A percentile compares a stretch with the other conserved stretches of the same genome.
These are phyloP conservation scores for Lactifluus subvellereus DNA, from an alignment of 768 basidiomycete species.

Conservation along the genomic window DNA sequence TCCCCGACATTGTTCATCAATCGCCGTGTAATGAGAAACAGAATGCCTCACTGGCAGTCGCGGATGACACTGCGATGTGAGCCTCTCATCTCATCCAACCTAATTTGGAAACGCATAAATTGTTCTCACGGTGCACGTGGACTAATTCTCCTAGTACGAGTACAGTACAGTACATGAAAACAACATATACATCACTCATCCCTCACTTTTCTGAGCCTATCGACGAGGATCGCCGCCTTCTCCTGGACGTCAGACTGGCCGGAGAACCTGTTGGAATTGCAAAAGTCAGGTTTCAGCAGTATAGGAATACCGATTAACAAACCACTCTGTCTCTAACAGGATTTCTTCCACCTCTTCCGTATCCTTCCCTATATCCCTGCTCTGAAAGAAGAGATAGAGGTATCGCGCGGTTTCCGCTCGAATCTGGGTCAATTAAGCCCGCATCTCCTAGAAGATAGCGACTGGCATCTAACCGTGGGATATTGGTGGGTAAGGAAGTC, in stretches of 20 bases:
- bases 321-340: constrained; percentile 82
- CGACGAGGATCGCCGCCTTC: constrained; percentile 17
- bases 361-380: constrained; percentile 57
- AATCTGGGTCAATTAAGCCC: constrained; percentile 42
- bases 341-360: constrained; percentile 63
- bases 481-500: constrained; percentile 73
- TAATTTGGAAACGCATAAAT: constrained; percentile 5
- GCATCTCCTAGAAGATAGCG: constrained; percentile 15
- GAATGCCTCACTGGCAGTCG: neutral
- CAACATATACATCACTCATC: neutral
- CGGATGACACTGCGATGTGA: no score
- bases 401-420: constrained; percentile 78
- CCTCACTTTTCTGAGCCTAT: constrained; percentile 1
- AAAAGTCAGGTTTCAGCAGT: neutral
- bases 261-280: constrained; percentile 14
- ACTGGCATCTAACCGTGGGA: constrained; percentile 57
- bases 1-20: constrained; percentile 16
- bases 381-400: constrained; percentile 71
- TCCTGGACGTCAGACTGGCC: constrained; percentile 14
- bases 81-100: neutral
- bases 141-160: no score
- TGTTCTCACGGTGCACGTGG: constrained; percentile 16
- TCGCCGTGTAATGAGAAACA: neutral
- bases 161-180: neutral
- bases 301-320: neutral